A percentile compares a stretch with the other conserved stretches of the same genome.
Evolutionary conservation across 2,329 filamentous ascomycete genomes (phyloP).

Genomic region (Polytolypa hystricis): DNA sequence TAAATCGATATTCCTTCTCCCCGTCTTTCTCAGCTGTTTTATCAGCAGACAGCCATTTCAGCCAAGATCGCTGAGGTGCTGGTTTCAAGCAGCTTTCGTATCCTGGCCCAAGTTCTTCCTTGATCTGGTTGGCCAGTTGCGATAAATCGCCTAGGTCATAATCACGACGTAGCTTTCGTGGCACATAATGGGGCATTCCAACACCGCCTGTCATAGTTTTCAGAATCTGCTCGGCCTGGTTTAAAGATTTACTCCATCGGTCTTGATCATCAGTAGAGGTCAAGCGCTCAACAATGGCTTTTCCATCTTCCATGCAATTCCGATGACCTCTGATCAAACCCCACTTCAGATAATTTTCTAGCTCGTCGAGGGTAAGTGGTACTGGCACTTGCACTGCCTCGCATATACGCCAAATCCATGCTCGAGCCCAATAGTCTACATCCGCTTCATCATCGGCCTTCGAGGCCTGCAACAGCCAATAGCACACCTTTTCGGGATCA

Average conservation of each 20-base stretch:
- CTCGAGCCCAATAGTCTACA: conserved; percentile 3
- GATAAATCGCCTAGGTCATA: conserved; percentile 1
- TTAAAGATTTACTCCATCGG: neutral
- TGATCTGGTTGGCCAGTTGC: conserved; percentile 1
- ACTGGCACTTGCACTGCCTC: neutral
- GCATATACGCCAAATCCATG: conserved; percentile 2
- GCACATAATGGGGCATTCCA: conserved; percentile 4
- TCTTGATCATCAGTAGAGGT: neutral
- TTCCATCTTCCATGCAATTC: conserved; percentile 1
- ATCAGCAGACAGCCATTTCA: neutral
- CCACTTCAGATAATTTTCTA: conserved; percentile 1
- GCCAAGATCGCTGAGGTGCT: neutral
- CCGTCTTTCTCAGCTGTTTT: neutral
- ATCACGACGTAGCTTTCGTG: conserved; percentile 1
- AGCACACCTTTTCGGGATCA: conserved; percentile 1
- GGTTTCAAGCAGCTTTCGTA: neutral
- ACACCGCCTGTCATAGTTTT: neutral
- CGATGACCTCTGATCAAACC: conserved; percentile 4
- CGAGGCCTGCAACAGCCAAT: conserved; percentile 1
- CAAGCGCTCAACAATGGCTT: neutral
- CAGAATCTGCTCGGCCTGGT: neutral
- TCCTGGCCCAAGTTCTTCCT: neutral
- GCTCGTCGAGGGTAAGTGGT: conserved; percentile 1
- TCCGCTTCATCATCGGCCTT: conserved; percentile 2
- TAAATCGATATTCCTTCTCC: too few relatives aligned